Conservation (phyloP, 805 yeast species). For the Metschnikowia reukaufii region DNA sequence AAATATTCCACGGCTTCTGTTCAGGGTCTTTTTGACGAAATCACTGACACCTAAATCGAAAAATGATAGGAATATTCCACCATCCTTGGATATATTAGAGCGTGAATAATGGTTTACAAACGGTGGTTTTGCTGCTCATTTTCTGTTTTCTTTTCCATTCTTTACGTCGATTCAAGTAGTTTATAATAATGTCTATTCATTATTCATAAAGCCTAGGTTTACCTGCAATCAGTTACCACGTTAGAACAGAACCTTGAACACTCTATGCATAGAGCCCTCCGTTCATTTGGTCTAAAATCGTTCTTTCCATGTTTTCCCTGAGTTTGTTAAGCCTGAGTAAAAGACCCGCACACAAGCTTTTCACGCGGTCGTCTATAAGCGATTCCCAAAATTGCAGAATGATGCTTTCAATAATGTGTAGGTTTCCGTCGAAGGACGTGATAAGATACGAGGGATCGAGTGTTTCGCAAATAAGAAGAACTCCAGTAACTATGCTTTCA, state of each 20-base stretch:
- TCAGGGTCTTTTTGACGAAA: not conserved
- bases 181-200: too few relatives aligned
- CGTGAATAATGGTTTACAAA: too few relatives aligned
- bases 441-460: slow-evolving; percentile 30
- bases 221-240: not conserved
- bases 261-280: slow-evolving; percentile 13
- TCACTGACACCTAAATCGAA: too few relatives aligned
- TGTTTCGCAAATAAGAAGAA: slow-evolving; percentile 35
- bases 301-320: slow-evolving; percentile 27
- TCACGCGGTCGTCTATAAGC: slow-evolving; percentile 37
- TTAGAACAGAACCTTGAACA: not conserved
- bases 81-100: too few relatives aligned
- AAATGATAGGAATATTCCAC: too few relatives aligned
- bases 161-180: not conserved
- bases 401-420: slow-evolving; percentile 27
- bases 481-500: slow-evolving; percentile 41
- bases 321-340: slow-evolving; percentile 28
- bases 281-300: slow-evolving; percentile 33
- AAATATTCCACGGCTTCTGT: not conserved
- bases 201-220: not conserved
- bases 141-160: too few relatives aligned
- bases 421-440: slow-evolving; percentile 19
- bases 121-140: too few relatives aligned
- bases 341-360: slow-evolving; percentile 42
- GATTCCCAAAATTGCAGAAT: slow-evolving; percentile 32